A percentile compares a stretch with the other conserved stretches of the same genome.
phyloP scores from a whole-genome alignment of 1,139 yeast species.

The Blastobotrys apis region DNA sequence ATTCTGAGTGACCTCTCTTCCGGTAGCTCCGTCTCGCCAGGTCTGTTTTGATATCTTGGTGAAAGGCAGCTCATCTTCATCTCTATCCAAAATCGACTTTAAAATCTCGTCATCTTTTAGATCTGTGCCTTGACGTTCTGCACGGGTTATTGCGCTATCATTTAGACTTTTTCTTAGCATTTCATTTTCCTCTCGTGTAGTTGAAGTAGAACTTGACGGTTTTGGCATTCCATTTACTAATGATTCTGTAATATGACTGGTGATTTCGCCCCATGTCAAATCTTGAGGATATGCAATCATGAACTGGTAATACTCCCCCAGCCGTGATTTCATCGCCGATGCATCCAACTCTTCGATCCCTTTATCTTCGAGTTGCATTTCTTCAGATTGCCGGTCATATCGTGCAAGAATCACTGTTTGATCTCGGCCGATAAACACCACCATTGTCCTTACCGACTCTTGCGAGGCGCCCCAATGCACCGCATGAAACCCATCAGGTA shows the following conservation, averaged over 20 bases:
- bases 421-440: constrained; percentile 29
- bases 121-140: constrained; percentile 20
- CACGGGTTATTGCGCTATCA: constrained; percentile 25
- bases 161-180: constrained; percentile 33
- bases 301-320: constrained; percentile 32
- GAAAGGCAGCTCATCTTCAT: constrained; percentile 34
- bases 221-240: constrained; percentile 28
- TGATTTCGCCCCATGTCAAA: constrained; percentile 28
- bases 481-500: constrained; percentile 39
- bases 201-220: constrained; percentile 37
- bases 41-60: constrained; percentile 39
- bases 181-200: constrained; percentile 41
- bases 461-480: constrained; percentile 38
- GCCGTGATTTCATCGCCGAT: constrained; percentile 22
- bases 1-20: constrained; percentile 37
- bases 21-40: constrained; percentile 35
- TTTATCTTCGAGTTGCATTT: constrained; percentile 28
- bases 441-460: constrained; percentile 31
- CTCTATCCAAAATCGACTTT: constrained; percentile 34
- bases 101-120: constrained; percentile 27
- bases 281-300: constrained; percentile 33
- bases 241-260: constrained; percentile 21
- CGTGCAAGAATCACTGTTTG: constrained; percentile 24
- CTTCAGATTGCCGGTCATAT: constrained; percentile 33
- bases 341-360: constrained; percentile 32